Evolutionary conservation across 2,329 filamentous ascomycete genomes (phyloP).

Genomic region (Coniochaeta sp.): DNA sequence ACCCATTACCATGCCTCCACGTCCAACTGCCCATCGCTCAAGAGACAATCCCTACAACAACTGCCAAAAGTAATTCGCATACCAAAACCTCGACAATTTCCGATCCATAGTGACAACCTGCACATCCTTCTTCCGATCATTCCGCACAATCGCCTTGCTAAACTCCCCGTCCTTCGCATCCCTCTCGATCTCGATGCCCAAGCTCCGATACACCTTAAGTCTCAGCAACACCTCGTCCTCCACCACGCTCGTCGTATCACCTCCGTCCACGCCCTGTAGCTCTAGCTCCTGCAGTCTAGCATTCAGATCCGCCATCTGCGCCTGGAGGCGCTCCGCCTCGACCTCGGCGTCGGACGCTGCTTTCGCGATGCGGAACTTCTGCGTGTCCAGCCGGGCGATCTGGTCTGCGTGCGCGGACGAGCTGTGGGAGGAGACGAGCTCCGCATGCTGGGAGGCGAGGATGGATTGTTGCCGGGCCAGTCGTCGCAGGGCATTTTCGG

Average conservation of each 20-base stretch:
- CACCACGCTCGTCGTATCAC: slow-evolving; percentile 28
- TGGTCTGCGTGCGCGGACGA: slow-evolving; percentile 72
- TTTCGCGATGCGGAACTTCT: slow-evolving; percentile 94
- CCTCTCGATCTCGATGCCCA: slow-evolving; percentile 82
- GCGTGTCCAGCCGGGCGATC: slow-evolving; percentile 81
- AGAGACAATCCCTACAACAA: slow-evolving; percentile 55
- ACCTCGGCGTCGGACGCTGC: slow-evolving; percentile 82
- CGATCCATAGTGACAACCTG: slow-evolving; percentile 91
- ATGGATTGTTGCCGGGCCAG: slow-evolving; percentile 60
- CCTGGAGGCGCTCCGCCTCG: slow-evolving; percentile 84
- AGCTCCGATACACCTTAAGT: slow-evolving; percentile 80
- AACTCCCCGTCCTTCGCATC: slow-evolving; percentile 72
- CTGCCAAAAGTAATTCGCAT: slow-evolving; percentile 94
- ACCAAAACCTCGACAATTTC: slow-evolving; percentile 86
- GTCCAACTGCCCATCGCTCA: no score
- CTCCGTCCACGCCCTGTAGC: slow-evolving; percentile 77
- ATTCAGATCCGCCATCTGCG: slow-evolving; percentile 67
- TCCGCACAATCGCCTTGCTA: slow-evolving; percentile 76
- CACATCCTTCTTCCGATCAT: slow-evolving; percentile 81
- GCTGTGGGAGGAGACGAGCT: slow-evolving; percentile 68
- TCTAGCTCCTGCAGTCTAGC: slow-evolving; percentile 76
- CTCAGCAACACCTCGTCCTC: slow-evolving; percentile 65
- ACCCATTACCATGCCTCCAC: neutral
- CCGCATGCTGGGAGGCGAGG: slow-evolving; percentile 66
- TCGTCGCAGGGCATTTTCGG: slow-evolving; percentile 57